Conservation (phyloP, 768 basidiomycete species). For the Gelatoporia subvermispora region DNA sequence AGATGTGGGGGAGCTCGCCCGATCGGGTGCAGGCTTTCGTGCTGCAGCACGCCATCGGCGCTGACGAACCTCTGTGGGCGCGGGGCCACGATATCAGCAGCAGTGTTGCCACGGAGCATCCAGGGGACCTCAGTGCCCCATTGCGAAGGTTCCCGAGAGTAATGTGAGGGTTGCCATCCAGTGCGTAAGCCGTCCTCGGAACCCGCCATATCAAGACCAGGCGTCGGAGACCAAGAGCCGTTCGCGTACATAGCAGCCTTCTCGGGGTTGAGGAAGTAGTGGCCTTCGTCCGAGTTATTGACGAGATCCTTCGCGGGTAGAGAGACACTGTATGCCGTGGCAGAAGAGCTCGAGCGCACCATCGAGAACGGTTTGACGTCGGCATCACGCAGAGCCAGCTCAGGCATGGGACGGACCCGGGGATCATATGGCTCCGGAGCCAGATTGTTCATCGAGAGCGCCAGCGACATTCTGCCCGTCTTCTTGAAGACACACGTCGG, state of each 20-base stretch:
- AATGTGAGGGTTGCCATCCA: background rate
- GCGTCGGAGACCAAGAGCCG: background rate
- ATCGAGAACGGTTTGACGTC: background rate
- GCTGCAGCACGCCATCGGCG: background rate
- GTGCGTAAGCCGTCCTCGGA: background rate
- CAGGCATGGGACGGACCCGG: background rate
- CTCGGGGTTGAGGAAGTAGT: background rate
- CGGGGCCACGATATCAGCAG: background rate
- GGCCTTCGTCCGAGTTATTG: background rate
- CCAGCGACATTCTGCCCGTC: constrained; percentile 26
- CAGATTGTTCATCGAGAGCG: background rate
- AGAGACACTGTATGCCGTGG: background rate
- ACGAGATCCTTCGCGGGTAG: background rate
- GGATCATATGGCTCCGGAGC: background rate
- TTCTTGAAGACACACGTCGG: constrained; percentile 62
- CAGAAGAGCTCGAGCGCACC: background rate
- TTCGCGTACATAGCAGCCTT: background rate
- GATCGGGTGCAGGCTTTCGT: background rate
- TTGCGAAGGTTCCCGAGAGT: background rate
- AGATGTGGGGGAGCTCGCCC: background rate
- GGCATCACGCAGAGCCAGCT: background rate
- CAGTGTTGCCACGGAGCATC: background rate
- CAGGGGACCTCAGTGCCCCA: background rate
- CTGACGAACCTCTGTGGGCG: background rate
- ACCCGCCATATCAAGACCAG: background rate